Conservation (phyloP, 352 stramenopile genomes). For the Phytophthora sp. region DNA sequence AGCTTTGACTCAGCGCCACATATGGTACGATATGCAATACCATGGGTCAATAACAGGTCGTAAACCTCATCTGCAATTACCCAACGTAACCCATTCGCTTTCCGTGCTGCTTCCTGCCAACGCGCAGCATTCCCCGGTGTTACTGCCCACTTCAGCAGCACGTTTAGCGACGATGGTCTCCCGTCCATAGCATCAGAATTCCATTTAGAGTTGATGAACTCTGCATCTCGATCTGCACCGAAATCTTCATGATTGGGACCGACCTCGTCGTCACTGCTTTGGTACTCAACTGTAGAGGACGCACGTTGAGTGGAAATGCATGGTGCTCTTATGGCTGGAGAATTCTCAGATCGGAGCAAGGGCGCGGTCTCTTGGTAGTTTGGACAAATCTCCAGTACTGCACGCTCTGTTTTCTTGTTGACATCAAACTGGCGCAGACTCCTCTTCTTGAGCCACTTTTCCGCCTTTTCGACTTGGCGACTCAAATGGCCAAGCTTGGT, state of each 20-base stretch:
- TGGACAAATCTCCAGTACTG: constrained; percentile 13
- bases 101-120: constrained; percentile 16
- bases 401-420: not conserved
- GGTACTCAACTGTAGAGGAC: not conserved
- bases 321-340: not conserved
- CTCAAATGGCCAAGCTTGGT: constrained; percentile 1
- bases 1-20: constrained; percentile 8
- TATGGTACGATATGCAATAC: constrained; percentile 10
- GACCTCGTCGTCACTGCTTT: constrained; percentile 9
- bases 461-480: not conserved
- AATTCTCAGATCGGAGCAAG: not conserved
- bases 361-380: constrained; percentile 7
- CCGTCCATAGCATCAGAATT: constrained; percentile 15
- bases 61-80: constrained; percentile 15
- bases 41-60: constrained; percentile 10
- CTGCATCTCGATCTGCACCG: not conserved
- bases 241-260: not conserved
- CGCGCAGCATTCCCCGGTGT: constrained; percentile 19
- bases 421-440: not conserved
- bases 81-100: constrained; percentile 1
- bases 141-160: constrained; percentile 15
- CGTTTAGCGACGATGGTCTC: constrained; percentile 11
- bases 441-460: constrained; percentile 8
- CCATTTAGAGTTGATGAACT: constrained; percentile 10
- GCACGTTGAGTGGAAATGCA: not conserved